These are phyloP conservation scores for Talaromyces proteolyticus DNA, from an alignment of 495 filamentous ascomycete species.

Conservation along the genomic window DNA sequence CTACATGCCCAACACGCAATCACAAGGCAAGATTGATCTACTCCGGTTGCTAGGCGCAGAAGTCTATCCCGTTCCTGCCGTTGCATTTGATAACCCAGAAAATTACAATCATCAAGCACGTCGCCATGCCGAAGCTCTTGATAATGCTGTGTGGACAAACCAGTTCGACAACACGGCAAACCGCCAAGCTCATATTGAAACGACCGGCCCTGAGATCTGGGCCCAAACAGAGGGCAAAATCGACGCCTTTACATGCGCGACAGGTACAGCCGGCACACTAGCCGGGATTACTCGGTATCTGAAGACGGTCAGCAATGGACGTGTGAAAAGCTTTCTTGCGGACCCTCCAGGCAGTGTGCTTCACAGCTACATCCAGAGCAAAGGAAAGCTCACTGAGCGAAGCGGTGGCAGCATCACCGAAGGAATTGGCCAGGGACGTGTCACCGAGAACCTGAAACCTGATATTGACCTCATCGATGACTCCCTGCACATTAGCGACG, in stretches of 20 bases:
- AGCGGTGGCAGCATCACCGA: constrained; percentile 88
- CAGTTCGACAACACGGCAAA: constrained; percentile 98
- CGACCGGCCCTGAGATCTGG: constrained; percentile 97
- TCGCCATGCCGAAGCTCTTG: constrained; percentile 75
- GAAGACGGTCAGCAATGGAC: constrained; percentile 72
- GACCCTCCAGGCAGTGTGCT: constrained; percentile 91
- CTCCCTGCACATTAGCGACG: constrained; percentile 80
- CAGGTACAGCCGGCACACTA: constrained; percentile 87
- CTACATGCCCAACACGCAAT: constrained; percentile 99
- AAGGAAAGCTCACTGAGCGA: constrained; percentile 77
- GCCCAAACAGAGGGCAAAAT: constrained; percentile 80
- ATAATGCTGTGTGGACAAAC: constrained; percentile 97
- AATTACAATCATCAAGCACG: constrained; percentile 98
- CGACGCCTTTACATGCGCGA: constrained; percentile 93
- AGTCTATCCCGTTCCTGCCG: constrained; percentile 94
- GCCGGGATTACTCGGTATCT: constrained; percentile 87
- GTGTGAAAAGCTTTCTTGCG: constrained; percentile 85
- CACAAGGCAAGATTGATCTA: constrained; percentile 94
- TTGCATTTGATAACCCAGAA: constrained; percentile 89
- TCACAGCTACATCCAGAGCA: constrained; percentile 83
- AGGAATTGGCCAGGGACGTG: constrained; percentile 94
- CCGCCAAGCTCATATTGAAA: constrained; percentile 90
- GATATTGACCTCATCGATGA: constrained; percentile 84
- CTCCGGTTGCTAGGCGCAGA: constrained; percentile 90
- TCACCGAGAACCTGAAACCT: constrained; percentile 85